These are phyloP conservation scores for Leptographium wingfieldii DNA, from an alignment of 2,329 filamentous ascomycete genomes.

Conservation along the genomic window DNA sequence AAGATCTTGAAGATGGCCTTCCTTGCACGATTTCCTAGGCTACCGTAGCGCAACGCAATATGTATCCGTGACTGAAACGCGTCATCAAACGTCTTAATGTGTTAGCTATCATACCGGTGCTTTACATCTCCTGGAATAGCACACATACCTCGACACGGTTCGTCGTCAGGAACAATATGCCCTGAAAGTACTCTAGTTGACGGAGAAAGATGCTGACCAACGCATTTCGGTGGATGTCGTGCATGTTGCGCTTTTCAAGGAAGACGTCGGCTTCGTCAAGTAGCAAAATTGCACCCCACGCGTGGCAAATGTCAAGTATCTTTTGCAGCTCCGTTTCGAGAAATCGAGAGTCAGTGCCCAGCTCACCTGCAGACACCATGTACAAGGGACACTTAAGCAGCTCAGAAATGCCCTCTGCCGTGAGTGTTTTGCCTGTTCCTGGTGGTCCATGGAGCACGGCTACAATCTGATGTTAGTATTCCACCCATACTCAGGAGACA, in stretches of 20 bases:
- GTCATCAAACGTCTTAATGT: constrained; percentile 56
- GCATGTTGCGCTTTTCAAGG: constrained; percentile 31
- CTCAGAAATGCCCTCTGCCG: constrained; percentile 28
- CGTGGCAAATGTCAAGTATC: constrained; percentile 33
- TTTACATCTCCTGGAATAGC: too few species aligned
- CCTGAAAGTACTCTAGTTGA: constrained; percentile 82
- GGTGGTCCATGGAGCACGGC: constrained; percentile 65
- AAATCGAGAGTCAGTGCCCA: constrained; percentile 29
- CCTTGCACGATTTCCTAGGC: constrained; percentile 59
- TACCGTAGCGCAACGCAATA: constrained; percentile 69
- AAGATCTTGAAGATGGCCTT: constrained; percentile 77
- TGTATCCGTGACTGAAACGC: constrained; percentile 84
- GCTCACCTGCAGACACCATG: constrained; percentile 42
- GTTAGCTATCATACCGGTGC: background rate
- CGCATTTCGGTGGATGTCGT: constrained; percentile 34
- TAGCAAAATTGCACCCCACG: constrained; percentile 38
- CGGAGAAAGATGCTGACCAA: constrained; percentile 67
- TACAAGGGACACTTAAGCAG: constrained; percentile 31
- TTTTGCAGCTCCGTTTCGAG: constrained; percentile 35
- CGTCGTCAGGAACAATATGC: constrained; percentile 80
- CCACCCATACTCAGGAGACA: background rate
- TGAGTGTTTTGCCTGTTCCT: constrained; percentile 34
- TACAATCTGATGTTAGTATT: constrained; percentile 7
- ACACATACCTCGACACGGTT: constrained; percentile 58
- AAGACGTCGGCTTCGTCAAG: constrained; percentile 43